Evolutionary conservation across 192 early-diverging fungal species (phyloP), one percentile per base, ranked within the genome.

Genomic region (Thoreauomyces humboldtii): DNA sequence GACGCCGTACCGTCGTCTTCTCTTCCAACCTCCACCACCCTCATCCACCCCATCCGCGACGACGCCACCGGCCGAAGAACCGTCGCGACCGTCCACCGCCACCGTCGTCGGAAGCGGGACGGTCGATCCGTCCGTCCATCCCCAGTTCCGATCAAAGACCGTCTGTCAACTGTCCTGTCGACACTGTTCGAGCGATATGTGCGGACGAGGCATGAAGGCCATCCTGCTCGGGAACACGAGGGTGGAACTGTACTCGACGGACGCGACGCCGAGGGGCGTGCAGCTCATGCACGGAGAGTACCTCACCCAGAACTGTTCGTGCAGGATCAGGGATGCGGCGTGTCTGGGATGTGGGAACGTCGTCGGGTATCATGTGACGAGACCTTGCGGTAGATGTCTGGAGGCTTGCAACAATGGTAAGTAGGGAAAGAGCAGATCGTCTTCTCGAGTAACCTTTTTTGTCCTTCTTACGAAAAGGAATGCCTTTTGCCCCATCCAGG

Each of bases 321-420:
- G 81, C 57, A 51, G 78, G 27, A 83, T 83, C 28, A 43, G 75
- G 14, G 81, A 83, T 62, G 81, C 78, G n/a, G 81, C 81, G 6
- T 83, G 81, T 52, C 55, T 79, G 15, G 74, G 76, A 5, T 83
- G 82, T 52, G 82, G 82, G 41, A 84, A 83, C 48, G 81, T 80
- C 29, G 81, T 84, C 11, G 80, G 77, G 15, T 84, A 84, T 59
- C 80, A 84, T 62, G 81, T 84, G 1, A 84, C 82, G 14, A 66
- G 77, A 28, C 82, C 82, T 19, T 84, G 82, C 66, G 72, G 59
- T 24, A 71, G 53, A 35, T 84, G 82, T 54, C 64, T 84, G 29
- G 80, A 84, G 22, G 73, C 82, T 12, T 81, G 78, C 71, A 84
- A 84, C 70, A 84, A 84, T 66, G 81, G 82, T 73, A 57, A 33